phyloP scores from a whole-genome alignment of 345 rosid species.

The Dipteronia sinensis region DNA sequence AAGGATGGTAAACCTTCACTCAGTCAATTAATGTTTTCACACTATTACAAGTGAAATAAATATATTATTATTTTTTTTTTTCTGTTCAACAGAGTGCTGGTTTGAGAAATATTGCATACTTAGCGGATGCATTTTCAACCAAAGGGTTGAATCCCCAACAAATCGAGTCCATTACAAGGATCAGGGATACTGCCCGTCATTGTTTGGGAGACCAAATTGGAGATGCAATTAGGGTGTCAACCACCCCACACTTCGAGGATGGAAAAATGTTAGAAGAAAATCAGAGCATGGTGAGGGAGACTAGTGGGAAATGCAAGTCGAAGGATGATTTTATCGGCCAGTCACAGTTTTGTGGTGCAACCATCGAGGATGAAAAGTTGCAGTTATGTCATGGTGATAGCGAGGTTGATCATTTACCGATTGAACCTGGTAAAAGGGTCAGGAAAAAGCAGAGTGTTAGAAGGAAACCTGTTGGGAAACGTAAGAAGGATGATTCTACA shows the following conservation, averaged over 20 bases:
- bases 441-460: constrained; percentile 36
- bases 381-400: constrained; percentile 20
- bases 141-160: constrained; percentile 45
- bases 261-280: constrained; percentile 44
- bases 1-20: constrained; percentile 34
- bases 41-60: background rate
- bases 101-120: constrained; percentile 45
- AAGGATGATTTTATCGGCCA: constrained; percentile 35
- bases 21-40: background rate
- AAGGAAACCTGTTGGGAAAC: constrained; percentile 29
- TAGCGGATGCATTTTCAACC: constrained; percentile 46
- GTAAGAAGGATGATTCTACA: constrained; percentile 24
- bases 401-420: constrained; percentile 26
- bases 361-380: constrained; percentile 26
- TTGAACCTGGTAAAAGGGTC: constrained; percentile 25
- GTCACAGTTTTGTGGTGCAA: constrained; percentile 21
- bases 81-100: constrained; percentile 40
- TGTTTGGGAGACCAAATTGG: constrained; percentile 44
- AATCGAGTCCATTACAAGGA: constrained; percentile 45
- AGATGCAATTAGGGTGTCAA: constrained; percentile 13
- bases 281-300: constrained; percentile 39
- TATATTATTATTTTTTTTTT: background rate
- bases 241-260: constrained; percentile 23
- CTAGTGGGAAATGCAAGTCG: constrained; percentile 31
- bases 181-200: constrained; percentile 44